Base-by-base conservation (phyloP, 2,329 filamentous ascomycete species). In the Aspergillus ibericus region DNA sequence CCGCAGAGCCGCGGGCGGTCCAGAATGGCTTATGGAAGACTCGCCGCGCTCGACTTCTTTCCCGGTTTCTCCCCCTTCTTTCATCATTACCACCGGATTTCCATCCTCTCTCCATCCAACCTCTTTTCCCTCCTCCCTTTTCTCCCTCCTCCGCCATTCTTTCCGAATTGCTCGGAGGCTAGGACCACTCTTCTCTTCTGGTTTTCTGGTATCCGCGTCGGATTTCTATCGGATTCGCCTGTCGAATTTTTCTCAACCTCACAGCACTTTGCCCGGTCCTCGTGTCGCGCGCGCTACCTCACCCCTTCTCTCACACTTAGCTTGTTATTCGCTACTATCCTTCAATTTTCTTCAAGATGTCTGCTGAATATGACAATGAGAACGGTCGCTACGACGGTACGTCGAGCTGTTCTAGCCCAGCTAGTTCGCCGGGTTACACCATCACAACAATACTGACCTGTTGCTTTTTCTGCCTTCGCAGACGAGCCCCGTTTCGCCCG, bases 341-440 rank as follows among this genome's bases (percentile, higher is more conserved):
- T 32, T 62, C 53, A 59, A 67, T 60, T 54, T 58, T 59, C 61
- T 25, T 60, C 65, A 72, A 60, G 63, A 80, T 80, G 77, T 74
- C 77, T 66, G 58, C 65, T 34, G 86, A 89, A 67, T 89, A 87
- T 79, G 86, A 88, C 72, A 83, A 82, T 69, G 85, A 88, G 64
- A 82, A 83, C 73, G 84, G 84, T 77, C 81, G 81, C 69, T 89
- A 88, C 75, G 86, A 88, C 63, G 86, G 87, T 89, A 82, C 63
- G 63, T 63, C 58, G 51, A 53, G 34, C 57, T 47, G 36, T 53
- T 52, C 55, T 57, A 54, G 40, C 56, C 25, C 51, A 32, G 52
- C 42, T 50, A 25, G 54, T 52, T 27, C 15, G 42, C 50, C 38
- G n/a, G 48, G 40, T 55, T 55, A 55, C 53, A 52, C 48, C 27